Conservation (phyloP, 768 basidiomycete species). For the Lactarius sanguifluus region DNA sequence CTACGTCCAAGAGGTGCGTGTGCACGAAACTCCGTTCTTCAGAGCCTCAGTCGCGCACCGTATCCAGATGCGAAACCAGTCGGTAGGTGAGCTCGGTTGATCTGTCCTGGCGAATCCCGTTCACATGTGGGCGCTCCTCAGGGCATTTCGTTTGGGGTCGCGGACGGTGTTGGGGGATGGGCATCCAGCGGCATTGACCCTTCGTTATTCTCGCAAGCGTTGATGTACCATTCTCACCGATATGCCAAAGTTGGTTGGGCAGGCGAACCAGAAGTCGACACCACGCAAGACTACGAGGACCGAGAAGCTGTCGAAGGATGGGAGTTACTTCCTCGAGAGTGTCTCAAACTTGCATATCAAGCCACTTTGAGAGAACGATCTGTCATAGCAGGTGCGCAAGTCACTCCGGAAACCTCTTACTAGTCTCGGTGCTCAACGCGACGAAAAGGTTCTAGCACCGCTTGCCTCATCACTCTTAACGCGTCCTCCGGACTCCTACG, state of each 20-base stretch:
- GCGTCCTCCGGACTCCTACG: constrained; percentile 71
- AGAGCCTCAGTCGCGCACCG: constrained; percentile 6
- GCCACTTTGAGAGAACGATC: constrained; percentile 66
- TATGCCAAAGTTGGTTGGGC: constrained; percentile 75
- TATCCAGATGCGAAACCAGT: constrained; percentile 69
- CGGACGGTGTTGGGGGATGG: constrained; percentile 96
- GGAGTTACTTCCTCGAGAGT: constrained; percentile 66
- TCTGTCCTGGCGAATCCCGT: constrained; percentile 15
- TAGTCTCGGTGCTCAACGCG: not conserved
- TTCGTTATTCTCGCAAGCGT: constrained; percentile 83
- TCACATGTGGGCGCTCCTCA: constrained; percentile 34
- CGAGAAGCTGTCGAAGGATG: constrained; percentile 65
- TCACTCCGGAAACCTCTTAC: not conserved
- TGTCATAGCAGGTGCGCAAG: constrained; percentile 37
- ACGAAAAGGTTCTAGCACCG: constrained; percentile 75
- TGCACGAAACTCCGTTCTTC: not conserved
- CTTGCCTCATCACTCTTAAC: constrained; percentile 73
- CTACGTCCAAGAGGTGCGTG: constrained; percentile 66
- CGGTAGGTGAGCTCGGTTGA: constrained; percentile 53
- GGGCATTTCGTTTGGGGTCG: constrained; percentile 80
- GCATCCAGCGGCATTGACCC: constrained; percentile 80
- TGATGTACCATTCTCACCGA: constrained; percentile 84
- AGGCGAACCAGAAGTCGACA: constrained; percentile 81
- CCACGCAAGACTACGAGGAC: constrained; percentile 69
- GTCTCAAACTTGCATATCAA: constrained; percentile 68